Base-by-base conservation (phyloP, 768 basidiomycete genomes). In the Rhodotorula babjevae region DNA sequence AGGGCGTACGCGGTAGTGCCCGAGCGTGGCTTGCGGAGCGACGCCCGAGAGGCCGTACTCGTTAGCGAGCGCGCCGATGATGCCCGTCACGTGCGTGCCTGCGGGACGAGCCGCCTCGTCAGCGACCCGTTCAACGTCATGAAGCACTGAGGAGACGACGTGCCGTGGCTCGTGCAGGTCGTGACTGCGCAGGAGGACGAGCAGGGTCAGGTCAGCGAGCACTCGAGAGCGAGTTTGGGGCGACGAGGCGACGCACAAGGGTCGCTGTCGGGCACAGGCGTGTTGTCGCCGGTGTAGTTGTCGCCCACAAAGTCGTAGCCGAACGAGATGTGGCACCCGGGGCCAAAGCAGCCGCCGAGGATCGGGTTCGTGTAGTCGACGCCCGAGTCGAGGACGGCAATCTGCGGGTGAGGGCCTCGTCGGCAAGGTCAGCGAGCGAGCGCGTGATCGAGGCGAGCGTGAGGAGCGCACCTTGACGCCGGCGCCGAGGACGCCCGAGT, bases 21-120 rank as follows among this genome's bases (percentile, higher is more conserved):
- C 84, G 50, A 89, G 79, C 4, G 84, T 84, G 0, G 88, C 86
- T 2, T 84, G 83, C 68, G 85, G 88, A 6, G 89, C 89, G 53
- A 89, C 88, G 63, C 90, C 90, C 61, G 85, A 86, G 77, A 90
- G 86, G 80, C 87, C 87, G 82, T 86, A 88, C 49, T 79, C 77
- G 77, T 89, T 90, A 59, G 81, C 84, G 1, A 86, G 81, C 27
- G 87, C 86, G 23, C 86, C 88, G 65, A 89, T 84, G 77, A 89
- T 88, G 21, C 87, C 89, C 80, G 79, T 77, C 50, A 78, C 78
- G 66, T 79, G 77, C 33, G 82, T 77, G 4, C 82, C 58, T 59
- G 58, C 15, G 15, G 12, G 11, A 31, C 10, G 50, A 27, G 7
- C 25, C 1, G 25, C n/a, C 11, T 2, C 9, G 25, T 52, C 23